Base-by-base conservation (phyloP, 1,139 yeast species). In the Pichia sp. region DNA sequence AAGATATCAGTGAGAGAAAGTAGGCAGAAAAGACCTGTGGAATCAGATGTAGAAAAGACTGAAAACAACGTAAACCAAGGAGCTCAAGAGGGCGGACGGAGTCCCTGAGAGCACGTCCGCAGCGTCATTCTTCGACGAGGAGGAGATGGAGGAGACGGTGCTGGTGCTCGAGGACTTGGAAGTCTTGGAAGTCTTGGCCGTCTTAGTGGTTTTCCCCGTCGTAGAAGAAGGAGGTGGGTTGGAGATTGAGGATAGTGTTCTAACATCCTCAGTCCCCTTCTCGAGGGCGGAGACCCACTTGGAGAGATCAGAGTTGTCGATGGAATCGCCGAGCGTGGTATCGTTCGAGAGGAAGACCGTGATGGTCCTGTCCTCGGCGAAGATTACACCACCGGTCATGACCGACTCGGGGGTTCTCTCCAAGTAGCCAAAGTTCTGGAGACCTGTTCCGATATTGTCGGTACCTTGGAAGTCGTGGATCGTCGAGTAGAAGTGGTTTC, bases 391-490 rank as follows among this genome's bases (percentile, higher is more conserved):
- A 54, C 91, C 93, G 55, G 61, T 71, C 85, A 83, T 81, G 30
- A 77, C 70, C 8, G 71, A 66, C 51, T 75, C 75, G 30, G 71
- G 66, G 19, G 67, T 60, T 75, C 90, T 80, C 53, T 71, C 66
- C 53, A 85, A 72, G 63, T 75, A 83, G 44, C 85, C 89, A 45
- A 71, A 70, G 41, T 79, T 74, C 56, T 76, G 80, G 44, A 85
- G 67, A 55, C 93, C 93, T 7, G 74, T 67, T 52, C 78, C 78
- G 54, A 83, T 74, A 60, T 78, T 74, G 51, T 71, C 83, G 45
- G 81, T 78, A 39, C 90, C 90, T 67, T 85, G 91, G 71, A 75
- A 84, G 63, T 82, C 87, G 65, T 85, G 93, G 66, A 85, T 70
- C 22, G 90, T 82, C 26, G 88, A 74, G 68, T 74, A 82, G 62